Evolutionary conservation across 202 grass and related monocot species (phyloP), one percentile per base, ranked within the genome.

Genomic region (Hordeum pubiflorum): DNA sequence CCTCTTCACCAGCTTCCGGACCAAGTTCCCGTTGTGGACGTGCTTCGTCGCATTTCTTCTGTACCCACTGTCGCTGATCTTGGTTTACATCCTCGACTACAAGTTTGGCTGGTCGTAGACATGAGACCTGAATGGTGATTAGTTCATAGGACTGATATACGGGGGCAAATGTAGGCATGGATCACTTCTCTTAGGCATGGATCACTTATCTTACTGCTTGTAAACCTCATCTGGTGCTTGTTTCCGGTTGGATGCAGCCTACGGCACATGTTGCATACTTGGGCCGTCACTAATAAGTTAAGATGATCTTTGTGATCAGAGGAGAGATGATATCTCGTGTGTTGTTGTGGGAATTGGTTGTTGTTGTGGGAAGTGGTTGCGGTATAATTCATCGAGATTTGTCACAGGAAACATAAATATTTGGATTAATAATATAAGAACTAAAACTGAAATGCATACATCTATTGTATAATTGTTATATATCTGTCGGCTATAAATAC

Each of bases 51-150:
- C 92, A 0, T 91, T 72, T 10, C 52, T 82, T 21, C 38, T 94
- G 37, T 91, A 93, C n/a, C 88, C 92, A 1, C 36, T 87, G 13
- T 89, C 96, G 15, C 83, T 95, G 31, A 22, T 89, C 68, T 36
- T 98, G 8, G 90, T 98, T 64, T 95, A 93, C 70, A 79, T 93
- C 34, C 90, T 98, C 5, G 92, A 95, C 69, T 93, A 79, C 69
- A 83, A 91, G 75, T 88, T 95, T 3, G 88, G 92, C 21, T 98
- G 92, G 90, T 90, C 92, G 5, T 95, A 95, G 80, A 15, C 55
- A 20, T 85, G 43, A 65, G 43, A 65, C 12, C 26, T 31, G 38
- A 3, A 52, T 63, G 50, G 23, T 18, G 69, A 29, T 71, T 71
- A 48, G 40, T 71, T 9, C n/a, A 72, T 63, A 54, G 29, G 5